A percentile compares a stretch with the other conserved stretches of the same genome.
Evolutionary conservation across 768 basidiomycete genomes (phyloP).

Genomic region (Tubosaeta brunneosetosa): DNA sequence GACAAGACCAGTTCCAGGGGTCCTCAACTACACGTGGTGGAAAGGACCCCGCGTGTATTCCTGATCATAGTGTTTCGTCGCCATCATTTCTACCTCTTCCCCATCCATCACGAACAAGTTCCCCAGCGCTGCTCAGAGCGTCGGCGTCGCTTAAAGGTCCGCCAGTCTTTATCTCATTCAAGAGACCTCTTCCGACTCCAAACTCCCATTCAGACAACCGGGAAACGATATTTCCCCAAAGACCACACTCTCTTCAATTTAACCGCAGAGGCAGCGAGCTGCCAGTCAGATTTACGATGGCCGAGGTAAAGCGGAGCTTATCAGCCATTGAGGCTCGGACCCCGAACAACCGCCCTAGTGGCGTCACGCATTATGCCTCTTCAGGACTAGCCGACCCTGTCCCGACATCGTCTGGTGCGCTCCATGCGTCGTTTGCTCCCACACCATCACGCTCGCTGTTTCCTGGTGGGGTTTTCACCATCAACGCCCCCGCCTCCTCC

Average conservation of each 20-base stretch:
- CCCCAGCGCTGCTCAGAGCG: conserved; percentile 16
- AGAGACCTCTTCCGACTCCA: not conserved
- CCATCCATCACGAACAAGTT: conserved; percentile 21
- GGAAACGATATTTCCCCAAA: conserved; percentile 6
- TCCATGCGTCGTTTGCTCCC: conserved; percentile 11
- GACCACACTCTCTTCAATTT: conserved; percentile 22
- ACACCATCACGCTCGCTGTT: conserved; percentile 18
- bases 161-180: not conserved
- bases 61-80: conserved; percentile 15
- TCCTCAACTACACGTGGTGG: conserved; percentile 24
- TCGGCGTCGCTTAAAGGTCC: conserved; percentile 26
- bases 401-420: conserved; percentile 6
- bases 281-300: conserved; percentile 8
- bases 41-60: conserved; percentile 14
- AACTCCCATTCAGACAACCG: conserved; percentile 10
- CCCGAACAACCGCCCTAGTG: conserved; percentile 12
- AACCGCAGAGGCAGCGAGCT: conserved; percentile 13
- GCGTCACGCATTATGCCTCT: conserved; percentile 10
- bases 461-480: conserved; percentile 8
- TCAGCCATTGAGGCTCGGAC: conserved; percentile 22
- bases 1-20: conserved; percentile 18
- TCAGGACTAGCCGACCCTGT: conserved; percentile 18
- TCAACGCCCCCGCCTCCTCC: conserved; percentile 8
- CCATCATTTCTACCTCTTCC: conserved; percentile 31
- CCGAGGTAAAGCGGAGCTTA: conserved; percentile 23